Conservation (phyloP, 768 basidiomycete genomes). For the Royoungia palumana region DNA sequence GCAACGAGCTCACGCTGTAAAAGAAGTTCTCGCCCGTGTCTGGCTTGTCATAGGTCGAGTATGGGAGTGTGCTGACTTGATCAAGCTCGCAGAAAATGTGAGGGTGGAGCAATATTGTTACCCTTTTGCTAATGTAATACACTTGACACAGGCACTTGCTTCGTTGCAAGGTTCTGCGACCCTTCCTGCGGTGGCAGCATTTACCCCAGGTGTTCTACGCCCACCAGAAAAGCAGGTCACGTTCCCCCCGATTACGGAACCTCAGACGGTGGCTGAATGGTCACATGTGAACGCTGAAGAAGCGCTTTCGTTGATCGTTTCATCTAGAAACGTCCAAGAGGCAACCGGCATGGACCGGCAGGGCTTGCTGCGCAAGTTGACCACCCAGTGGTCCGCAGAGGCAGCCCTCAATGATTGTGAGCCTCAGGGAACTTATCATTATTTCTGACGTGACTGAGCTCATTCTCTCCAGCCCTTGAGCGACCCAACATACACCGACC, state of each 20-base stretch:
- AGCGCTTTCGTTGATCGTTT: slow-evolving; percentile 55
- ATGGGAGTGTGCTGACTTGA: slow-evolving; percentile 63
- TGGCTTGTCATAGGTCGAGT: slow-evolving; percentile 69
- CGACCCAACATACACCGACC: slow-evolving; percentile 52
- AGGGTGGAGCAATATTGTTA: slow-evolving; percentile 18
- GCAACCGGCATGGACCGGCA: slow-evolving; percentile 62
- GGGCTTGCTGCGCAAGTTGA: slow-evolving; percentile 51
- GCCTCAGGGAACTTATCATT: slow-evolving; percentile 24
- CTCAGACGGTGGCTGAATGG: slow-evolving; percentile 19
- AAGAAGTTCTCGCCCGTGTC: slow-evolving; percentile 57
- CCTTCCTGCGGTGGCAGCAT: slow-evolving; percentile 35
- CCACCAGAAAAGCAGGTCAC: slow-evolving; percentile 42
- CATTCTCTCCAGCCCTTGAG: slow-evolving; percentile 47
- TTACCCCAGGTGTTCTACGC: slow-evolving; percentile 41
- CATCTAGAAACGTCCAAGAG: slow-evolving; percentile 52
- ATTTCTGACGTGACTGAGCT: slow-evolving; percentile 11
- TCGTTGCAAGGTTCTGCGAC: slow-evolving; percentile 36
- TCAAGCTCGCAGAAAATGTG: slow-evolving; percentile 56
- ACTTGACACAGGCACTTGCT: slow-evolving; percentile 42
- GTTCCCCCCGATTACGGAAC: slow-evolving; percentile 35
- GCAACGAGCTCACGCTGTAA: slow-evolving; percentile 52
- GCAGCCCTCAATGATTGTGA: slow-evolving; percentile 73
- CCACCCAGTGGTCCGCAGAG: slow-evolving; percentile 68
- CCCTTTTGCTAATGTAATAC: slow-evolving; percentile 11
- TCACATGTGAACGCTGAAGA: slow-evolving; percentile 50